Evolutionary conservation across 306 rosid species (phyloP).

Genomic region (Casuarina glauca): DNA sequence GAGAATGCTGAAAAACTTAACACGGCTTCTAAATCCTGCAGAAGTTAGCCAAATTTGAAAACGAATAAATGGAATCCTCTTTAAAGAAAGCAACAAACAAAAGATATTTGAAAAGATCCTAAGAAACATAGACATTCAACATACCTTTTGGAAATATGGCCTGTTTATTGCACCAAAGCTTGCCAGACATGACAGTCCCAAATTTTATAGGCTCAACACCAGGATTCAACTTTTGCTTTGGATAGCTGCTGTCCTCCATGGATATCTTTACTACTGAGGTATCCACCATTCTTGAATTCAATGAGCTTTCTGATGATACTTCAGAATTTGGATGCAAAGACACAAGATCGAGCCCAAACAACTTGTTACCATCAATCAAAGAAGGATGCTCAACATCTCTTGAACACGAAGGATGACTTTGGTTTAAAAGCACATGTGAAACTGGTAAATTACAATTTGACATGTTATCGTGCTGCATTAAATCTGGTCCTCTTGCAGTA

Average conservation of each 20-base stretch:
- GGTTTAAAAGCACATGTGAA: constrained; percentile 23
- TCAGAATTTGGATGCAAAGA: constrained; percentile 31
- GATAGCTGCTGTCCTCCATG: constrained; percentile 21
- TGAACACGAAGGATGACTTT: constrained; percentile 34
- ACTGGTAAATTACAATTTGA: constrained; percentile 15
- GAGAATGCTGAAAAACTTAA: constrained; percentile 54
- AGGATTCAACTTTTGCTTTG: constrained; percentile 33
- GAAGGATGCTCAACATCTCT: constrained; percentile 30
- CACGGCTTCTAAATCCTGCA: constrained; percentile 85
- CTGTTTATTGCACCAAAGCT: constrained; percentile 68
- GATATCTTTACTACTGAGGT: constrained; percentile 18
- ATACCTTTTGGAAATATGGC: constrained; percentile 89
- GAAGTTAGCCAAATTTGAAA: constrained; percentile 21
- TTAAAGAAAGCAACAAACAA: neutral
- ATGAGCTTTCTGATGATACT: constrained; percentile 24
- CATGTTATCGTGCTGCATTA: constrained; percentile 30
- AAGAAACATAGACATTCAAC: constrained; percentile 9
- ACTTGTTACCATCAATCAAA: constrained; percentile 42
- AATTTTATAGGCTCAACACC: constrained; percentile 51
- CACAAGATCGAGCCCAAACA: constrained; percentile 44
- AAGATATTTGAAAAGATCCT: neutral
- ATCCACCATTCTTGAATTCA: constrained; percentile 23
- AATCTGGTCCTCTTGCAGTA: constrained; percentile 31
- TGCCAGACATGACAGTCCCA: constrained; percentile 69
- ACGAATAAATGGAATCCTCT: constrained; percentile 13